These are phyloP conservation scores for Castanea mollissima DNA, from an alignment of 306 rosid species.

Conservation along the genomic window DNA sequence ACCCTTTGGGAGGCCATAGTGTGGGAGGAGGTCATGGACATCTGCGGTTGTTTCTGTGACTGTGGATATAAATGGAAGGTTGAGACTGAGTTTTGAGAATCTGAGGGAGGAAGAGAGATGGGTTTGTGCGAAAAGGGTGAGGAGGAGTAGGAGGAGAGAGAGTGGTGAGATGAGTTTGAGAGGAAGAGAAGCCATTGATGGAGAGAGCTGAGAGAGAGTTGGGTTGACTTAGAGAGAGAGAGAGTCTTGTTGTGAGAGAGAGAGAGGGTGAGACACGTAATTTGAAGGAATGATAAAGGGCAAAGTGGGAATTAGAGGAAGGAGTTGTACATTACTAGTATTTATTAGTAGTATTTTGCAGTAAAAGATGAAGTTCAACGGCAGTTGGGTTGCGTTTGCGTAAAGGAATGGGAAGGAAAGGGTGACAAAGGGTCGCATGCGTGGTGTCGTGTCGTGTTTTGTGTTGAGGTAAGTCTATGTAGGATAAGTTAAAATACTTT, in stretches of 20 bases:
- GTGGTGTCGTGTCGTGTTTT: too few relatives aligned
- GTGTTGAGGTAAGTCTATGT: too few relatives aligned
- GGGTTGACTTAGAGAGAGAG: background rate
- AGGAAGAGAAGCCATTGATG: slow-evolving; percentile 39
- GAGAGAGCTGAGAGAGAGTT: background rate
- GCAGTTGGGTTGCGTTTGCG: too few relatives aligned
- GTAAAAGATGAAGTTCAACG: too few relatives aligned
- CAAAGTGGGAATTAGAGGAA: background rate
- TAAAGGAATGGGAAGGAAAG: too few relatives aligned
- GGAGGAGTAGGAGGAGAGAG: slow-evolving; percentile 25
- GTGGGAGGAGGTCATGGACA: slow-evolving; percentile 63
- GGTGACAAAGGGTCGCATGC: too few relatives aligned
- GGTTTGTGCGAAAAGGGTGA: slow-evolving; percentile 18
- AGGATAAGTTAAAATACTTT: too few relatives aligned
- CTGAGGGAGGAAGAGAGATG: slow-evolving; percentile 19
- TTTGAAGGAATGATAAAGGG: background rate
- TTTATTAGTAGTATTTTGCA: too few relatives aligned
- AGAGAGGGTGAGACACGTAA: too few relatives aligned
- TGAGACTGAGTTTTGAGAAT: background rate
- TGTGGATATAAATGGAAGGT: slow-evolving; percentile 3
- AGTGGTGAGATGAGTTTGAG: background rate
- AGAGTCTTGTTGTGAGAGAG: too few relatives aligned
- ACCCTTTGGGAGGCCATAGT: slow-evolving; percentile 70
- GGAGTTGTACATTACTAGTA: too few relatives aligned
- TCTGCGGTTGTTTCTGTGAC: slow-evolving; percentile 20